Percentiles rank a stretch among this genome's conserved stretches.
phyloP scores from a whole-genome alignment of 2,329 filamentous ascomycete species.

The Cryphonectria naterciae region DNA sequence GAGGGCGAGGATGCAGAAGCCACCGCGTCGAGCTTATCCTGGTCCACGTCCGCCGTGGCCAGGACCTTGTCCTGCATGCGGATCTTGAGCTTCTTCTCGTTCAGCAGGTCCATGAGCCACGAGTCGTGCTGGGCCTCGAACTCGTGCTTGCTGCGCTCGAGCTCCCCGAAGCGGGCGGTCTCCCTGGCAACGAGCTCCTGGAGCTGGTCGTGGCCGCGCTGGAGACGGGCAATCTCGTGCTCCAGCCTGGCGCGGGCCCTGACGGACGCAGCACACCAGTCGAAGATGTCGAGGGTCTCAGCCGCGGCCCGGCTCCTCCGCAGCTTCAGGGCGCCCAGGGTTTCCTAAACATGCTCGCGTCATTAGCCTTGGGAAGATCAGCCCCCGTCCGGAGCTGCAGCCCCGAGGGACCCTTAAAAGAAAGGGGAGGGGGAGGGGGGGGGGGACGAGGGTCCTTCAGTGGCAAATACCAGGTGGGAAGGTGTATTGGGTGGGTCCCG shows the following conservation, averaged over 20 bases:
- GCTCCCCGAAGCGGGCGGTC: slow-evolving; percentile 65
- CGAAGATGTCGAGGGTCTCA: slow-evolving; percentile 66
- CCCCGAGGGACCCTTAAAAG: neutral
- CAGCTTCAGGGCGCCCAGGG: slow-evolving; percentile 67
- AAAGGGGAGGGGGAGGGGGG: neutral
- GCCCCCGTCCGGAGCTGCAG: slow-evolving; percentile 6
- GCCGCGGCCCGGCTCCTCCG: slow-evolving; percentile 51
- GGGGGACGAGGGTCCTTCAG: neutral
- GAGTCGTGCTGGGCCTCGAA: slow-evolving; percentile 69
- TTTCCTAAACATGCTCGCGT: slow-evolving; percentile 57
- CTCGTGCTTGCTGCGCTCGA: slow-evolving; percentile 66
- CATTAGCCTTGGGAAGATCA: neutral
- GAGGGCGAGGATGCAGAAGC: slow-evolving; percentile 1
- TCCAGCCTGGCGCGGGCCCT: slow-evolving; percentile 51
- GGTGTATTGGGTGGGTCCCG: neutral
- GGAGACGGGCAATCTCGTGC: slow-evolving; percentile 47
- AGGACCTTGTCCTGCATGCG: slow-evolving; percentile 71
- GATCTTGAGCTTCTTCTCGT: slow-evolving; percentile 81
- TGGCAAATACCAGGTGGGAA: neutral
- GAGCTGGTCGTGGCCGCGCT: slow-evolving; percentile 49
- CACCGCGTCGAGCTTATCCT: slow-evolving; percentile 15
- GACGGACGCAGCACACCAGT: slow-evolving; percentile 69
- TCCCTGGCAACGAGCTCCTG: slow-evolving; percentile 62
- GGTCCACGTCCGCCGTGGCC: slow-evolving; percentile 43
- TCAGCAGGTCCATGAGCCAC: slow-evolving; percentile 72